A percentile compares a stretch with the other conserved stretches of the same genome.
phyloP scores from a whole-genome alignment of 495 filamentous ascomycete species.

The Aspergillus egyptiacus region DNA sequence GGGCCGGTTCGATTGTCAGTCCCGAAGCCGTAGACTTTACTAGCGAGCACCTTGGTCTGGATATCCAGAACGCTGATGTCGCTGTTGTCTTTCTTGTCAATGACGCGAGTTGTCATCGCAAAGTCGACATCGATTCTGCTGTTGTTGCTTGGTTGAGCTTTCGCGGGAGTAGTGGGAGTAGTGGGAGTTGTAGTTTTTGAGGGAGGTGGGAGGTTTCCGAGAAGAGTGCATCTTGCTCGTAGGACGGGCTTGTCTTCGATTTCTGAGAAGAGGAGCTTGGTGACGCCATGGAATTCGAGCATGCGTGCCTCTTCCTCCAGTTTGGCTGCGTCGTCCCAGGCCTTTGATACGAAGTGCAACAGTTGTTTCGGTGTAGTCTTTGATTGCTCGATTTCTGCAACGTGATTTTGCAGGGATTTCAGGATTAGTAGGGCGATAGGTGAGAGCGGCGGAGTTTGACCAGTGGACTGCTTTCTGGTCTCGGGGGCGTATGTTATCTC shows the following conservation, averaged over 20 bases:
- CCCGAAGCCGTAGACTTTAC: conserved; percentile 43
- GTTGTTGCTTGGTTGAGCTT: conserved; percentile 14
- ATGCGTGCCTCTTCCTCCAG: conserved; percentile 44
- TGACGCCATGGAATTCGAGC: conserved; percentile 44
- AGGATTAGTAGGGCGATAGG: conserved; percentile 35
- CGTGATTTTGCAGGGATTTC: conserved; percentile 31
- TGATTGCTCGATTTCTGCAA: conserved; percentile 30
- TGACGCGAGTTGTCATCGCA: conserved; percentile 29
- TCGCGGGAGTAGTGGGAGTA: conserved; percentile 13
- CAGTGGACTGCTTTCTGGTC: conserved; percentile 13
- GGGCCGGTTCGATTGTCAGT: conserved; percentile 25
- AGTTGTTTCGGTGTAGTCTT: conserved; percentile 31
- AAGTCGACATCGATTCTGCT: conserved; percentile 42
- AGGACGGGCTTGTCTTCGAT: conserved; percentile 28
- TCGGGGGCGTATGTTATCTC: conserved; percentile 24
- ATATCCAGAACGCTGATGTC: conserved; percentile 31
- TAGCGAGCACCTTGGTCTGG: conserved; percentile 37
- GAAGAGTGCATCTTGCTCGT: conserved; percentile 37
- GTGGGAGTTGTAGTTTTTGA: no score
- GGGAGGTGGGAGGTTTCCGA: conserved; percentile 21
- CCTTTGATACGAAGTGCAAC: conserved; percentile 34
- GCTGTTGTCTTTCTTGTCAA: conserved; percentile 10
- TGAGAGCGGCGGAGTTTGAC: conserved; percentile 17
- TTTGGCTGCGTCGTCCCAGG: conserved; percentile 35
- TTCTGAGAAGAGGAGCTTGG: conserved; percentile 34